Percentiles rank a stretch among this genome's conserved stretches.
These are phyloP conservation scores for Magnolia changhungtana DNA, from an alignment of 164 flowering plant genomes.

Conservation along the genomic window DNA sequence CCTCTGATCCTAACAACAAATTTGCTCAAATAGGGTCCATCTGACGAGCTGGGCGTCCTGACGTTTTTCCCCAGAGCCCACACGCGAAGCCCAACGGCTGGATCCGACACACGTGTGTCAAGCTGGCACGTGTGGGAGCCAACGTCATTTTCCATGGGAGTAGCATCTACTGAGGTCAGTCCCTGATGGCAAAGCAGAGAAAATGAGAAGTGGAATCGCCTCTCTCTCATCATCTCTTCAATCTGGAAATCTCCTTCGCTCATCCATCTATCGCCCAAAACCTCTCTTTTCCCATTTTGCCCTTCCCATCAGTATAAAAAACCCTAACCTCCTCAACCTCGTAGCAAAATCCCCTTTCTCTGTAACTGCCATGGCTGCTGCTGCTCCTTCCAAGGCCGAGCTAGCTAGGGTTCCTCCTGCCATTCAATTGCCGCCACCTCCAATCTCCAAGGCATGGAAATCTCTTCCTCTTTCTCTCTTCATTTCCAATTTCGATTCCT, in stretches of 20 bases:
- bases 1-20: too few species aligned
- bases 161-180: neutral
- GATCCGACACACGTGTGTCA: too few species aligned
- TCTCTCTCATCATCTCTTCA: slow-evolving; percentile 12
- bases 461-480: neutral
- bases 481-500: neutral
- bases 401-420: slow-evolving; percentile 62
- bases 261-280: neutral
- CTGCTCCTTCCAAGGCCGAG: slow-evolving; percentile 45
- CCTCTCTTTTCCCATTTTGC: neutral
- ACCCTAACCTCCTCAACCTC: neutral
- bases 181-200: neutral
- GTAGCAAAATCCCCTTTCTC: neutral
- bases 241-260: slow-evolving; percentile 11
- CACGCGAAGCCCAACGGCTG: too few species aligned
- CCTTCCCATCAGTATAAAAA: neutral
- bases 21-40: too few species aligned
- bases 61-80: too few species aligned
- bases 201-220: slow-evolving; percentile 16
- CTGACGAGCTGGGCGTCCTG: too few species aligned
- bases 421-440: slow-evolving; percentile 43
- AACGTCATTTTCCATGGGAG: neutral
- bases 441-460: slow-evolving; percentile 46
- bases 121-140: neutral
- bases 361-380: slow-evolving; percentile 40